Evolutionary conservation across 495 filamentous ascomycete species (phyloP).

Genomic region (Aspergillus sclerotiicarbonarius): DNA sequence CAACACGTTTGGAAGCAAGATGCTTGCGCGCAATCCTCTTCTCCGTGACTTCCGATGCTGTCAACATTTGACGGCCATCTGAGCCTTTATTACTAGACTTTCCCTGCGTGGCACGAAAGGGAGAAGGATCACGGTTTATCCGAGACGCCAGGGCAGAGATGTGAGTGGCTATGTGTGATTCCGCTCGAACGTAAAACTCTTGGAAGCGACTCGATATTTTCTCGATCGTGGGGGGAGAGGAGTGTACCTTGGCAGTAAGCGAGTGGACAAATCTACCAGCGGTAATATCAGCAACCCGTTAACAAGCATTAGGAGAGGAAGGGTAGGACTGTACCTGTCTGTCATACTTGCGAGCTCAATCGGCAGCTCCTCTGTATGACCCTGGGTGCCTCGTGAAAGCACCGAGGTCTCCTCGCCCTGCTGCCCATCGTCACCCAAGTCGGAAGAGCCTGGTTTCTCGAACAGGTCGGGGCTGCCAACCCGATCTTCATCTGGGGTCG

Average conservation of each 20-base stretch:
- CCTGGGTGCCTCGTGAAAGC: slow-evolving; percentile 51
- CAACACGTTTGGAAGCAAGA: slow-evolving; percentile 69
- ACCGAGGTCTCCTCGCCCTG: slow-evolving; percentile 43
- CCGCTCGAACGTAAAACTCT: slow-evolving; percentile 85
- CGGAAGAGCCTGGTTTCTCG: slow-evolving; percentile 48
- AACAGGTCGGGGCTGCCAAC: slow-evolving; percentile 44
- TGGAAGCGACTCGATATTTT: slow-evolving; percentile 86
- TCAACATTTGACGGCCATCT: slow-evolving; percentile 85
- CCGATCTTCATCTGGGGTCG: slow-evolving; percentile 29
- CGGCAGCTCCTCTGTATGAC: slow-evolving; percentile 79
- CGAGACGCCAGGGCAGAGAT: slow-evolving; percentile 76
- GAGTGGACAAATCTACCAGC: slow-evolving; percentile 80
- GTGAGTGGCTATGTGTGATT: slow-evolving; percentile 82
- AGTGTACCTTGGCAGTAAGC: slow-evolving; percentile 81
- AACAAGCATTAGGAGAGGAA: not conserved
- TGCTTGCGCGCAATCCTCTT: slow-evolving; percentile 73
- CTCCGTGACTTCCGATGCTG: slow-evolving; percentile 75
- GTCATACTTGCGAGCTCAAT: slow-evolving; percentile 87
- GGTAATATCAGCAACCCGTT: slow-evolving; percentile 2
- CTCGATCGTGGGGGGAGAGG: slow-evolving; percentile 78
- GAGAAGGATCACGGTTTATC: slow-evolving; percentile 63
- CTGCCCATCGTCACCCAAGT: slow-evolving; percentile 49
- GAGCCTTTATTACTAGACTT: slow-evolving; percentile 25
- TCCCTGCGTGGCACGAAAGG: slow-evolving; percentile 38
- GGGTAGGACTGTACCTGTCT: slow-evolving; percentile 62